Percentiles rank a stretch among this genome's conserved stretches.
Conservation (phyloP, 192 early-diverging fungal genomes). For the Piromyces sp. region DNA sequence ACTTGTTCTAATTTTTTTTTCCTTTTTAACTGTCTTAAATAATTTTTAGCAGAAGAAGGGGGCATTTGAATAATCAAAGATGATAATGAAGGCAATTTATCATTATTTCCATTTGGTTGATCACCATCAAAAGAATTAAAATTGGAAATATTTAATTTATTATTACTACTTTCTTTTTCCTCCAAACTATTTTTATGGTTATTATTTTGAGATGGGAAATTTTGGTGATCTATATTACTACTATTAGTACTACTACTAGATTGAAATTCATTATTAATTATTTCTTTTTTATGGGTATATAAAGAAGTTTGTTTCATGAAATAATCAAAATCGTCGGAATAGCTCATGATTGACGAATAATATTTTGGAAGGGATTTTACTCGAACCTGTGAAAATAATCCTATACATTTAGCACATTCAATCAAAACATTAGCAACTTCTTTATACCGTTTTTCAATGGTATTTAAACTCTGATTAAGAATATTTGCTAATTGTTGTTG, state of each 20-base stretch:
- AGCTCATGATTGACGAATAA: background rate
- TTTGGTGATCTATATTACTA: no score
- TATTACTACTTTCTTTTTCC: no score
- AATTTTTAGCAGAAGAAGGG: background rate
- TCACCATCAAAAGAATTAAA: no score
- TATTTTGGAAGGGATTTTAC: background rate
- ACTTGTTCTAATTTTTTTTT: background rate
- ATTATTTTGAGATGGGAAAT: no score
- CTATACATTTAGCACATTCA: background rate
- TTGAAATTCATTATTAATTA: background rate
- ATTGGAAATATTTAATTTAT: no score
- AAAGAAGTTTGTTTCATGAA: background rate
- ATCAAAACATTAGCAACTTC: background rate
- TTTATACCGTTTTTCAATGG: background rate
- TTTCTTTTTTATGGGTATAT: background rate
- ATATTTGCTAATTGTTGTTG: background rate
- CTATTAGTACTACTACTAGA: background rate
- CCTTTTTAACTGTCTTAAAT: background rate
- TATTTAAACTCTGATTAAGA: background rate
- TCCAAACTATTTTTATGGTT: no score
- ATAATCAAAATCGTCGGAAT: background rate
- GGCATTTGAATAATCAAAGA: background rate
- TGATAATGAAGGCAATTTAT: background rate
- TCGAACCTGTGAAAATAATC: background rate
- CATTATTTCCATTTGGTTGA: background rate